These are phyloP conservation scores for Sporothrix variecibatus DNA, from an alignment of 2,329 filamentous ascomycete species.

Conservation along the genomic window DNA sequence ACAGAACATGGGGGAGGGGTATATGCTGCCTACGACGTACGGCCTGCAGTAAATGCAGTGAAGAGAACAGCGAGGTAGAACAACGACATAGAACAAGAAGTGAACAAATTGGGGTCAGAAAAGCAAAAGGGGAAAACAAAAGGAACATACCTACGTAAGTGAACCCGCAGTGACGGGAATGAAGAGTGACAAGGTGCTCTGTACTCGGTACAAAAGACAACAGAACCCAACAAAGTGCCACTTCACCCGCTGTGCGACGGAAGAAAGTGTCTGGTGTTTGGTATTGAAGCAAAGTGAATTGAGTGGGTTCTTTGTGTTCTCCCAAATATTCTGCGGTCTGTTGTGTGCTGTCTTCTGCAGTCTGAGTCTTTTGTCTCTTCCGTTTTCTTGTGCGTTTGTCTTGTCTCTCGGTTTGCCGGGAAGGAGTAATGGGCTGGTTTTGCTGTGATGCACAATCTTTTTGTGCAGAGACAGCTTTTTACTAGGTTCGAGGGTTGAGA, in stretches of 20 bases:
- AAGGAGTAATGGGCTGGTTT: background rate
- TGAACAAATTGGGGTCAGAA: background rate
- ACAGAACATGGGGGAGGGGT: background rate
- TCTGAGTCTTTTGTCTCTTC: background rate
- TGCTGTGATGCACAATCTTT: background rate
- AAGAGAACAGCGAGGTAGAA: background rate
- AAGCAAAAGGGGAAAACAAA: background rate
- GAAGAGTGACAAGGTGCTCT: background rate
- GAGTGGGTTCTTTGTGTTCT: background rate
- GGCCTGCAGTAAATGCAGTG: background rate
- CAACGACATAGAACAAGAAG: background rate
- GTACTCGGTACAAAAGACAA: background rate
- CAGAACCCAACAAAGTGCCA: background rate
- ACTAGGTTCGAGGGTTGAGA: background rate
- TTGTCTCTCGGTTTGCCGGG: slow-evolving; percentile 15
- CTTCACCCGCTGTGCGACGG: slow-evolving; percentile 1
- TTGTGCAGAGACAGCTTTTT: background rate
- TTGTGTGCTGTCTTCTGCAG: background rate
- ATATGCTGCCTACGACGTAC: background rate
- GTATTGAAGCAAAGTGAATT: background rate
- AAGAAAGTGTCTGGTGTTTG: background rate
- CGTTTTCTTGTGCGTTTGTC: background rate
- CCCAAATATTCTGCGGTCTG: background rate
- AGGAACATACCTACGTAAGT: background rate
- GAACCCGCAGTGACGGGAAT: background rate